A percentile compares a stretch with the other conserved stretches of the same genome.
These are phyloP conservation scores for Trichoderma parareesei DNA, from an alignment of 495 filamentous ascomycete genomes.

Conservation along the genomic window DNA sequence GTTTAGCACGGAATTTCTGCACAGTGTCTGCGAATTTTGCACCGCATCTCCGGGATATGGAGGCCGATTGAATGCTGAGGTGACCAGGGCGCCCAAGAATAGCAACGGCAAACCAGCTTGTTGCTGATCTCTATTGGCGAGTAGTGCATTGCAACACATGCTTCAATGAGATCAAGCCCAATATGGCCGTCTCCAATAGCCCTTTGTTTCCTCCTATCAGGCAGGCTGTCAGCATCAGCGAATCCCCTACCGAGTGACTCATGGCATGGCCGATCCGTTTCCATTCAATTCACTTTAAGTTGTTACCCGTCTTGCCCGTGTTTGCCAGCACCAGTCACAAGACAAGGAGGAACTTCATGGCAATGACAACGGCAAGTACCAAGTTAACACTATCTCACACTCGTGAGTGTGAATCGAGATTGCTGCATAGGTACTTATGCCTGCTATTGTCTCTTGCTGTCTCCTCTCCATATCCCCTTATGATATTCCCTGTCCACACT, in stretches of 20 bases:
- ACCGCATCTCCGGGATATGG: not conserved
- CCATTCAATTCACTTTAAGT: not conserved
- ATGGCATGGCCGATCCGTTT: not conserved
- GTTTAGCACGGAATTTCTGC: not conserved
- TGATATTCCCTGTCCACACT: too few species aligned
- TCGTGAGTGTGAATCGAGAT: too few species aligned
- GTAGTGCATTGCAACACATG: not conserved
- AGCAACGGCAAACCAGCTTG: not conserved
- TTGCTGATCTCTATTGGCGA: not conserved
- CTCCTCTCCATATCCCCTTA: too few species aligned
- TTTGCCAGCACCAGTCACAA: not conserved
- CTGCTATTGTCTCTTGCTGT: too few species aligned
- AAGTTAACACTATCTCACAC: too few species aligned
- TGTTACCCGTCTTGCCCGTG: not conserved
- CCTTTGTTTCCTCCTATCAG: not conserved
- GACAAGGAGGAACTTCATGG: too few species aligned
- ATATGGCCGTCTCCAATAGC: not conserved
- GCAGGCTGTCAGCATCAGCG: not conserved
- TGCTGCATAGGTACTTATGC: too few species aligned
- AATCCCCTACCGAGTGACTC: not conserved
- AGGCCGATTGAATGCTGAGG: too few species aligned
- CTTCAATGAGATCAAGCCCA: not conserved
- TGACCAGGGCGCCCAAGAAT: not conserved
- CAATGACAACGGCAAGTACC: too few species aligned
- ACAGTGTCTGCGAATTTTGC: conserved; percentile 1